Percentiles rank a stretch among this genome's conserved stretches.
Conservation (phyloP, 108 stramenopile genomes). For the Nannochloropsis gaditana region DNA sequence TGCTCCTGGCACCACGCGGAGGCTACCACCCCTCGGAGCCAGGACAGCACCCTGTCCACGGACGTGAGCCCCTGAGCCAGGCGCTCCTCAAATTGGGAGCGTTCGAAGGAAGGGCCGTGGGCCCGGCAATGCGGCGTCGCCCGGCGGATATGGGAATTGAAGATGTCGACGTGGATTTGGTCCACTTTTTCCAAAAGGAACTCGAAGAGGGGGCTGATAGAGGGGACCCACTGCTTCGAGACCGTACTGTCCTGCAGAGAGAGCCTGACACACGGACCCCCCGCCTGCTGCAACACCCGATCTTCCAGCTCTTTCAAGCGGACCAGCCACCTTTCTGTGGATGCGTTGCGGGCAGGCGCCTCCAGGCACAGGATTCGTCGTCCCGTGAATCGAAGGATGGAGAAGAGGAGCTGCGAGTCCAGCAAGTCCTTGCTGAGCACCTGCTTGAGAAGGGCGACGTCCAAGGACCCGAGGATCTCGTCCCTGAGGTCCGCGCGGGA, state of each 20-base stretch:
- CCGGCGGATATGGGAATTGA: not conserved
- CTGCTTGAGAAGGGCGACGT: not conserved
- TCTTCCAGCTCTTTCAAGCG: not conserved
- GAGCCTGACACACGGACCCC: not conserved
- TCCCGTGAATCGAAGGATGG: not conserved
- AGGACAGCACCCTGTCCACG: not conserved
- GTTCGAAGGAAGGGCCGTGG: not conserved
- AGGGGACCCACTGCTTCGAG: not conserved
- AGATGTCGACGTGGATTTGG: not conserved
- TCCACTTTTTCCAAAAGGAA: not conserved
- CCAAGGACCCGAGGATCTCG: not conserved
- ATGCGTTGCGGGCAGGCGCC: not conserved
- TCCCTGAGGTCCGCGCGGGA: not conserved
- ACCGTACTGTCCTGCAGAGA: not conserved
- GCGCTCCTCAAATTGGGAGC: not conserved
- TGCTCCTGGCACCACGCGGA: not conserved
- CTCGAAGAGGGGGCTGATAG: not conserved
- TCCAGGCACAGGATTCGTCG: not conserved
- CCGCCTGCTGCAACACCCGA: not conserved
- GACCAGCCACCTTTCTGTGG: not conserved
- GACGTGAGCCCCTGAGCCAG: not conserved
- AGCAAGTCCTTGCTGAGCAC: not conserved
- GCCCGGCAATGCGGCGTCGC: not conserved
- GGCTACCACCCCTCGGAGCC: not conserved
- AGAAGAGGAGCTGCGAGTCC: not conserved